Percentiles rank a stretch among this genome's conserved stretches.
phyloP scores from a whole-genome alignment of 148 eudicot species.

The Limonium bicolor region DNA sequence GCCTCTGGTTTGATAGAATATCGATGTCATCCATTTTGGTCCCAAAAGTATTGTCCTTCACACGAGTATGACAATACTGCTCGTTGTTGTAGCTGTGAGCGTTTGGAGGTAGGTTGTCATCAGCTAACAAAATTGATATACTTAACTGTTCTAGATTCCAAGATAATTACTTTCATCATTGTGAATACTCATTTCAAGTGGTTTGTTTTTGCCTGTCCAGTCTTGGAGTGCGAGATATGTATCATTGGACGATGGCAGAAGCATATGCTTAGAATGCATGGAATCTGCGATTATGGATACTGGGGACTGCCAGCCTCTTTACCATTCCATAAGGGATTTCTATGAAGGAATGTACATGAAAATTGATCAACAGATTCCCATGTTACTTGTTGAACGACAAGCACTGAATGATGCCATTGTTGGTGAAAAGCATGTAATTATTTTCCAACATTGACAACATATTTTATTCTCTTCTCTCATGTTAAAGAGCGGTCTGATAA shows the following conservation, averaged over 20 bases:
- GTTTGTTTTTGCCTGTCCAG: slow-evolving; percentile 9
- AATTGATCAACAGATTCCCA: slow-evolving; percentile 84
- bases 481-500: too few species aligned
- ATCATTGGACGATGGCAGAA: slow-evolving; percentile 81
- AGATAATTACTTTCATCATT: too few species aligned
- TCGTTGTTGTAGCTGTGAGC: slow-evolving; percentile 97
- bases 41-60: slow-evolving; percentile 93
- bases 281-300: slow-evolving; percentile 96
- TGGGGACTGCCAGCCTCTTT: slow-evolving; percentile 93
- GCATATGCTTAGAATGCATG: slow-evolving; percentile 89
- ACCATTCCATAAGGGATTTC: slow-evolving; percentile 81
- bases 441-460: too few species aligned
- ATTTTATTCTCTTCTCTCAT: too few species aligned
- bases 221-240: slow-evolving; percentile 56
- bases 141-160: too few species aligned
- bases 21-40: slow-evolving; percentile 97
- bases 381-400: slow-evolving; percentile 95
- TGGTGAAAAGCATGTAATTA: slow-evolving; percentile 84
- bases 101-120: slow-evolving; percentile 53
- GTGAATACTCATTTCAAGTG: too few species aligned
- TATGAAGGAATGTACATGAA: slow-evolving; percentile 99
- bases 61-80: slow-evolving; percentile 83
- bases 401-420: slow-evolving; percentile 97
- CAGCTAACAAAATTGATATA: too few species aligned
- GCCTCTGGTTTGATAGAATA: slow-evolving; percentile 86